Evolutionary conservation across 2,329 filamentous ascomycete genomes (phyloP).

Genomic region (Diaporthe australafricana): DNA sequence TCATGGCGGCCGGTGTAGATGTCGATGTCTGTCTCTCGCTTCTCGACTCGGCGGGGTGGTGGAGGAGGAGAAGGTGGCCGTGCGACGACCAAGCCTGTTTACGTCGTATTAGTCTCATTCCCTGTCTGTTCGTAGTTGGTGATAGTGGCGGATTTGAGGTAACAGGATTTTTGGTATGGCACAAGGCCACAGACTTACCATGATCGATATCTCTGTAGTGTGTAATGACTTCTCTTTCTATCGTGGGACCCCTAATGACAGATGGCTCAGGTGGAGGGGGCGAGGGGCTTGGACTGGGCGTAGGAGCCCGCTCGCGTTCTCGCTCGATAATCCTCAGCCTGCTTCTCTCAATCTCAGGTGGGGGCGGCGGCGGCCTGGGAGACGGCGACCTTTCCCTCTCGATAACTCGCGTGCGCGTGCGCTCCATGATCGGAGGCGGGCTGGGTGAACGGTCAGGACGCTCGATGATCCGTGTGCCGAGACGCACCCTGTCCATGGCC

Average conservation of each 20-base stretch:
- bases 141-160: too few relatives aligned
- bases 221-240: slow-evolving; percentile 90
- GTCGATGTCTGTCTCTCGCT: slow-evolving; percentile 71
- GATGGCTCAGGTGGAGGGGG: slow-evolving; percentile 71
- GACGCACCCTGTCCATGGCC: slow-evolving; percentile 40
- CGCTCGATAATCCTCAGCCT: slow-evolving; percentile 62
- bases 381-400: slow-evolving; percentile 54
- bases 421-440: slow-evolving; percentile 45
- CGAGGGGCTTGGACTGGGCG: slow-evolving; percentile 60
- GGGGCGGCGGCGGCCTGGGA: slow-evolving; percentile 44
- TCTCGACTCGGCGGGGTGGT: slow-evolving; percentile 56
- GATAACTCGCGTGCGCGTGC: slow-evolving; percentile 55
- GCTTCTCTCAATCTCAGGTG: slow-evolving; percentile 58
- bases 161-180: not conserved
- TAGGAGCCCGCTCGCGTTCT: slow-evolving; percentile 56
- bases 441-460: slow-evolving; percentile 54
- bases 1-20: slow-evolving; percentile 66
- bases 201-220: slow-evolving; percentile 90
- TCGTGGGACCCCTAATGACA: slow-evolving; percentile 79
- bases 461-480: slow-evolving; percentile 50
- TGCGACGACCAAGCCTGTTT: slow-evolving; percentile 60
- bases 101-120: slow-evolving; percentile 11
- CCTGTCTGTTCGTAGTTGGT: not conserved
- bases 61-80: slow-evolving; percentile 63
- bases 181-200: slow-evolving; percentile 64